phyloP scores from a whole-genome alignment of 495 filamentous ascomycete genomes.

The Penicillium longicatenatum region DNA sequence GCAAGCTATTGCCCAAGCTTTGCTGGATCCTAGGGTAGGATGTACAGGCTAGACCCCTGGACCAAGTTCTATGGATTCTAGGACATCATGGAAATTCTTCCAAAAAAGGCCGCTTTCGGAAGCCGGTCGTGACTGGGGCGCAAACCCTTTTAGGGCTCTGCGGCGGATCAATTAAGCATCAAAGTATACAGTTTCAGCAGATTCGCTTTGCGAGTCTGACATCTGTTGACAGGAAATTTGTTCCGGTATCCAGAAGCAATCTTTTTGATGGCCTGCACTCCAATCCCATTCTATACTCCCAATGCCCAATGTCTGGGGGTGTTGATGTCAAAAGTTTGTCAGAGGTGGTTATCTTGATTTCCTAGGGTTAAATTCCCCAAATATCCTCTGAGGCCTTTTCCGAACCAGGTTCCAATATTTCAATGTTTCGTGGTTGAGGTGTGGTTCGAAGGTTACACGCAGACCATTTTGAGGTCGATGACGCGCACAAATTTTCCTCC shows the following conservation, averaged over 20 bases:
- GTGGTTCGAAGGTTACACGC: constrained; percentile 20
- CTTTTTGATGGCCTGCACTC: not conserved
- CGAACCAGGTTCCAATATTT: not conserved
- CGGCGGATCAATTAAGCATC: not conserved
- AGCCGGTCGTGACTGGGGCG: constrained; percentile 1
- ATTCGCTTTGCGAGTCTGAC: not conserved
- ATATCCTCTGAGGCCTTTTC: not conserved
- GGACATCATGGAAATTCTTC: constrained; percentile 14
- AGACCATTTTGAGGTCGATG: constrained; percentile 18
- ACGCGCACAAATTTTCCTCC: constrained; percentile 25
- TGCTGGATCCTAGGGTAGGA: constrained; percentile 3
- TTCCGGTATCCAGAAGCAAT: too few species aligned
- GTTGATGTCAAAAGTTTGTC: not conserved
- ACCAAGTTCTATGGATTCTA: constrained; percentile 7
- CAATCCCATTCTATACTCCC: not conserved
- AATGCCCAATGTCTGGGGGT: not conserved
- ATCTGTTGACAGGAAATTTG: too few species aligned
- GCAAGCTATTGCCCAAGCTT: not conserved
- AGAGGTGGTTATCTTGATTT: not conserved
- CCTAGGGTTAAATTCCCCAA: not conserved
- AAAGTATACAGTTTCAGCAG: not conserved
- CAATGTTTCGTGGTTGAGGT: not conserved
- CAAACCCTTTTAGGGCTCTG: not conserved
- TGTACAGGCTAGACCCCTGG: constrained; percentile 20
- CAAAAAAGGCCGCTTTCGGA: constrained; percentile 19